A percentile compares a stretch with the other conserved stretches of the same genome.
Evolutionary conservation across 768 basidiomycete genomes (phyloP).

Genomic region (Leccinum aurantiacum): DNA sequence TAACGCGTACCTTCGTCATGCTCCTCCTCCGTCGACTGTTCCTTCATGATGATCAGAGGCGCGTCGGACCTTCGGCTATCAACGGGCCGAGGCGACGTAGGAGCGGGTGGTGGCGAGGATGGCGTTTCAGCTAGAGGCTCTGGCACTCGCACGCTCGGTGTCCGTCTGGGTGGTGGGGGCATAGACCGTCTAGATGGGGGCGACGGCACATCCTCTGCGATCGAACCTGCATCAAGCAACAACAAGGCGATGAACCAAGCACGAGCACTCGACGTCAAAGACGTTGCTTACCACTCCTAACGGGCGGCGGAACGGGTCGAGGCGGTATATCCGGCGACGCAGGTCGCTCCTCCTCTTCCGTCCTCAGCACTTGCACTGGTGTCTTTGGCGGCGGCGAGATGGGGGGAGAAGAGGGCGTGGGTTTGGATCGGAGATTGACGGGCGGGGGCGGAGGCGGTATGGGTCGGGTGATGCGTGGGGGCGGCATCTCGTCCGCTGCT

Average conservation of each 20-base stretch:
- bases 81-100: slow-evolving; percentile 16
- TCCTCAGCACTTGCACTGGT: slow-evolving; percentile 11
- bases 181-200: slow-evolving; percentile 19
- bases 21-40: slow-evolving; percentile 8
- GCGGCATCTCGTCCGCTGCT: slow-evolving; percentile 28
- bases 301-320: slow-evolving; percentile 31
- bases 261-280: neutral
- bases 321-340: slow-evolving; percentile 32
- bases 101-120: slow-evolving; percentile 21
- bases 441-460: slow-evolving; percentile 39
- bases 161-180: slow-evolving; percentile 24
- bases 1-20: slow-evolving; percentile 11
- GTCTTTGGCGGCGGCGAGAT: slow-evolving; percentile 17
- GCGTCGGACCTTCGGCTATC: slow-evolving; percentile 16
- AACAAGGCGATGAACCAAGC: slow-evolving; percentile 3
- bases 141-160: slow-evolving; percentile 16
- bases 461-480: slow-evolving; percentile 32
- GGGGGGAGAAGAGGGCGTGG: slow-evolving; percentile 18
- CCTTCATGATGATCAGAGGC: slow-evolving; percentile 28
- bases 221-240: slow-evolving; percentile 7
- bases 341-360: slow-evolving; percentile 26
- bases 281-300: slow-evolving; percentile 24
- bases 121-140: slow-evolving; percentile 12
- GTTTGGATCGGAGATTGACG: slow-evolving; percentile 25
- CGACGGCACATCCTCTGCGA: slow-evolving; percentile 14